These are phyloP conservation scores for Oenanthe sinensis DNA, from an alignment of 129 eudicot genomes.

Conservation along the genomic window DNA sequence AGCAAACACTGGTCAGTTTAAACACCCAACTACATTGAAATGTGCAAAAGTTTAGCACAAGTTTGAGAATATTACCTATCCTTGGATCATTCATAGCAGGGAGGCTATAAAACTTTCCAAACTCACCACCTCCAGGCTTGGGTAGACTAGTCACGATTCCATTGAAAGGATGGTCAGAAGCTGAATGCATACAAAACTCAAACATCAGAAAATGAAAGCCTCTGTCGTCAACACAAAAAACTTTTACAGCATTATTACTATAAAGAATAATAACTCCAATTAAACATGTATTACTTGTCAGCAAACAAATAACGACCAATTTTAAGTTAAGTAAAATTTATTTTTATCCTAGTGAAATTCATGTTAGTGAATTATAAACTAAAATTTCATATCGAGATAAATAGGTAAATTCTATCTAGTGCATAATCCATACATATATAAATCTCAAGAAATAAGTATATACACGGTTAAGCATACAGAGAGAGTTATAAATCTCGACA, in stretches of 20 bases:
- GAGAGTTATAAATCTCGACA: no score
- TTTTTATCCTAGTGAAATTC: neutral
- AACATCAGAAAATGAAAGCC: neutral
- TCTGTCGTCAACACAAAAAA: neutral
- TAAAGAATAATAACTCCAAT: neutral
- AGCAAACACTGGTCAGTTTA: neutral
- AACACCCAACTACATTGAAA: neutral
- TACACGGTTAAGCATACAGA: no score
- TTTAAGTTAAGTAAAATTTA: neutral
- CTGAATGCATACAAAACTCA: conserved; percentile 30
- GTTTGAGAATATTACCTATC: conserved; percentile 36
- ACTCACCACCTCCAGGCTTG: conserved; percentile 93
- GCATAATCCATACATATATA: no score
- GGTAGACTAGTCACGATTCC: conserved; percentile 73
- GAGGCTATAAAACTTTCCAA: conserved; percentile 85
- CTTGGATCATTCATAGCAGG: conserved; percentile 93
- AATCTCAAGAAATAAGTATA: neutral
- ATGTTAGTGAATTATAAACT: neutral
- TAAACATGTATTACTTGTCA: neutral
- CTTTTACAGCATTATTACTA: no score
- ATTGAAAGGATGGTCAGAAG: conserved; percentile 67
- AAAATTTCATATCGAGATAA: neutral
- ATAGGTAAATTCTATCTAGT: no score
- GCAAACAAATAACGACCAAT: neutral
- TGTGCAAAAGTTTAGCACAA: neutral